phyloP scores from a whole-genome alignment of 768 basidiomycete species.

The Pleurotus sapidus region DNA sequence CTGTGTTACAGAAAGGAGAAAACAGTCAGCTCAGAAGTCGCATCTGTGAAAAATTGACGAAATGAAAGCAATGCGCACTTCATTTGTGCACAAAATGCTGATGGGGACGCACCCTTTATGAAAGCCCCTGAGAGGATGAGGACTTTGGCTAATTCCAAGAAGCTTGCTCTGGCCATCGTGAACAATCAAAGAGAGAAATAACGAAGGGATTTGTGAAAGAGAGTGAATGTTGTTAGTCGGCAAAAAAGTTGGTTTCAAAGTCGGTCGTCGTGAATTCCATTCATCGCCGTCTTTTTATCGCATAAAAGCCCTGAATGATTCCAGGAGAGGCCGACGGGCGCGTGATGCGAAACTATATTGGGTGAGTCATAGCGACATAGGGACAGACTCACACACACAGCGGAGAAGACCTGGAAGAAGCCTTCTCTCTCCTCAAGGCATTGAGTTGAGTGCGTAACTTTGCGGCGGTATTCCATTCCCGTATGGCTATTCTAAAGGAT shows the following conservation, averaged over 20 bases:
- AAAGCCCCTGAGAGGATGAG: not conserved
- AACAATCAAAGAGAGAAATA: not conserved
- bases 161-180: not conserved
- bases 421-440: no score
- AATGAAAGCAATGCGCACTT: conserved; percentile 4
- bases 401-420: no score
- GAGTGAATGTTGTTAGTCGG: not conserved
- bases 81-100: not conserved
- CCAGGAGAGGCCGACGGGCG: no score
- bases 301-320: no score
- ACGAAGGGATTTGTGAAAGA: not conserved
- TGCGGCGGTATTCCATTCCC: no score
- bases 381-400: no score
- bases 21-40: conserved; percentile 2
- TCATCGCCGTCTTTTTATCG: no score
- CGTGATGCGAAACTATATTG: no score
- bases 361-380: no score
- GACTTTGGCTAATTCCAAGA: not conserved
- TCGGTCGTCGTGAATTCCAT: not conserved
- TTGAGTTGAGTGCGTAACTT: no score
- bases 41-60: conserved; percentile 4
- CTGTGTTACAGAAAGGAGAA: not conserved
- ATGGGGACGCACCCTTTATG: conserved; percentile 2
- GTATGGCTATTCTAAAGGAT: no score
- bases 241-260: not conserved